Evolutionary conservation across 352 stramenopile genomes (phyloP).

Genomic region (Phytophthora capsici): DNA sequence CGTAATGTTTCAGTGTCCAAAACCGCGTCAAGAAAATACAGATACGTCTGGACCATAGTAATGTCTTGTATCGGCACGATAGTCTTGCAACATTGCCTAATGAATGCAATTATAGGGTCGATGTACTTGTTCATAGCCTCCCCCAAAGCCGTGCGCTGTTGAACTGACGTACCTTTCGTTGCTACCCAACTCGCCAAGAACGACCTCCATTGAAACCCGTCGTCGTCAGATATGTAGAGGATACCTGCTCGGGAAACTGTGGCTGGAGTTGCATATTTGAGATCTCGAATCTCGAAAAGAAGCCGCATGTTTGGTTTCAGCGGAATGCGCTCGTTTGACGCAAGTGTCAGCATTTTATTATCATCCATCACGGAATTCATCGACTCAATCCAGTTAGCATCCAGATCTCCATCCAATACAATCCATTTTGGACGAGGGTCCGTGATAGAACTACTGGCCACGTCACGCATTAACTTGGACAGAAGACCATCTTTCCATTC

Average conservation of each 20-base stretch:
- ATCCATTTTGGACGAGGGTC: constrained; percentile 93
- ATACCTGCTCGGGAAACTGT: constrained; percentile 96
- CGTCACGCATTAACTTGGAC: constrained; percentile 94
- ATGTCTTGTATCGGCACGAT: constrained; percentile 93
- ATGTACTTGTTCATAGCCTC: constrained; percentile 90
- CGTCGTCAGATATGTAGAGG: constrained; percentile 93
- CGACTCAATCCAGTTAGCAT: constrained; percentile 90
- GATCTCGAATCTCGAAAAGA: constrained; percentile 96
- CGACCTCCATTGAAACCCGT: constrained; percentile 92
- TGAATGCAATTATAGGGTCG: constrained; percentile 82
- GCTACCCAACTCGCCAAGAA: constrained; percentile 93
- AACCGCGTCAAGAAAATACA: constrained; percentile 92
- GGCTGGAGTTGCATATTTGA: constrained; percentile 94
- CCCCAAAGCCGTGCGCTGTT: constrained; percentile 59
- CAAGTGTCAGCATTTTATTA: constrained; percentile 90
- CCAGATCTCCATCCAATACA: constrained; percentile 92
- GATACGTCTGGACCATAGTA: constrained; percentile 89
- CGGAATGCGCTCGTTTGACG: constrained; percentile 96
- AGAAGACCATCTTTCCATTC: constrained; percentile 97
- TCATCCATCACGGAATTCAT: constrained; percentile 93
- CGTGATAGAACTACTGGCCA: constrained; percentile 68
- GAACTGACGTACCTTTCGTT: constrained; percentile 64
- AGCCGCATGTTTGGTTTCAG: constrained; percentile 95
- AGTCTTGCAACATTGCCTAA: constrained; percentile 85
- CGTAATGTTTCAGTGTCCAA: constrained; percentile 74